phyloP scores from a whole-genome alignment of 176 grass and related monocot genomes.

The Carex kokanica region DNA sequence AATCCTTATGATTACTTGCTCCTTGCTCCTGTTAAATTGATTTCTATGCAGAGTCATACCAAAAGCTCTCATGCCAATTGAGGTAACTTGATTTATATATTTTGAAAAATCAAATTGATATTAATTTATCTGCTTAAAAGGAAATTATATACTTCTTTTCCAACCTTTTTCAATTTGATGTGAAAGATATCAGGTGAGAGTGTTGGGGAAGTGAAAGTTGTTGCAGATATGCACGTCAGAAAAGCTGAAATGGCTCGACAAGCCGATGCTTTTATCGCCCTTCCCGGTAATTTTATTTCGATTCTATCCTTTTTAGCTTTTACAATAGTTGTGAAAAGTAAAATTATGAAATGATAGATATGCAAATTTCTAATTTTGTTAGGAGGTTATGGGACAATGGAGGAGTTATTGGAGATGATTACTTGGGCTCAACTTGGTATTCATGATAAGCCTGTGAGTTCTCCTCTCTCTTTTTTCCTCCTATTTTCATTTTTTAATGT shows the following conservation, averaged over 20 bases:
- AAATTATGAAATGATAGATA: slow-evolving; percentile 8
- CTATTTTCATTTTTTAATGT: neutral
- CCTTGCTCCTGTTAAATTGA: slow-evolving; percentile 14
- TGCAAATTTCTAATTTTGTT: slow-evolving; percentile 27
- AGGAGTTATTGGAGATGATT: slow-evolving; percentile 96
- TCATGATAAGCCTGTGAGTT: slow-evolving; percentile 84
- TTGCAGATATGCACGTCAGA: slow-evolving; percentile 85
- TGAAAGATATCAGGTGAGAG: slow-evolving; percentile 84
- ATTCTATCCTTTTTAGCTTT: neutral
- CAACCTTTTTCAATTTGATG: neutral
- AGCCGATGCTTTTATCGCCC: slow-evolving; percentile 85
- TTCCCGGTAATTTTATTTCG: slow-evolving; percentile 56
- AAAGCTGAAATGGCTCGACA: slow-evolving; percentile 94
- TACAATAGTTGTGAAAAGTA: neutral
- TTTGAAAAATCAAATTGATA: slow-evolving; percentile 10
- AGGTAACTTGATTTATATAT: slow-evolving; percentile 46
- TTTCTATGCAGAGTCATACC: slow-evolving; percentile 75
- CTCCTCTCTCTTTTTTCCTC: neutral
- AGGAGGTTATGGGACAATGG: slow-evolving; percentile 99
- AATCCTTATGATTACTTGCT: neutral
- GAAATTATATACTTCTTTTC: neutral
- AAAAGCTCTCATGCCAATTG: slow-evolving; percentile 80
- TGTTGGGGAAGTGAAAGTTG: slow-evolving; percentile 70
- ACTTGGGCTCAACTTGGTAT: slow-evolving; percentile 98
- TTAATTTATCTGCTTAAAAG: neutral